These are phyloP conservation scores for Emericellopsis cladophorae DNA, from an alignment of 2,329 filamentous ascomycete species.

Conservation along the genomic window DNA sequence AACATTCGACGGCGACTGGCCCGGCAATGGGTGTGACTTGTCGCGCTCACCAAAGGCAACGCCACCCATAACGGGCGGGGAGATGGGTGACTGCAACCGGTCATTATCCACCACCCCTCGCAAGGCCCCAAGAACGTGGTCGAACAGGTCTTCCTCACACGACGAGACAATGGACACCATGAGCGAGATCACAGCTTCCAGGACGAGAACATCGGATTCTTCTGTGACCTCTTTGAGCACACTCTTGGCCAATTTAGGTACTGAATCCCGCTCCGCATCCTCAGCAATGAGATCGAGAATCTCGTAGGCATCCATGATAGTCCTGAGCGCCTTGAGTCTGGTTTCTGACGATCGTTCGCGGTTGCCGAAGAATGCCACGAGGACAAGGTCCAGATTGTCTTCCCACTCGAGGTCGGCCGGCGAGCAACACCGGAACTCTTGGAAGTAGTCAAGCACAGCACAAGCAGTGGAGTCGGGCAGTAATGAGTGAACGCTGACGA, in stretches of 20 bases:
- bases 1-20: constrained; percentile 52
- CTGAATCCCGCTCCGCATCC: constrained; percentile 42
- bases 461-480: constrained; percentile 53
- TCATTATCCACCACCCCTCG: constrained; percentile 36
- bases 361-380: constrained; percentile 53
- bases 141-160: constrained; percentile 45
- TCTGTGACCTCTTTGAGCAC: constrained; percentile 48
- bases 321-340: constrained; percentile 48
- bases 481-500: constrained; percentile 46
- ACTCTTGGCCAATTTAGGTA: constrained; percentile 45
- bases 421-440: constrained; percentile 57
- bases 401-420: constrained; percentile 61
- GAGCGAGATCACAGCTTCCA: constrained; percentile 52
- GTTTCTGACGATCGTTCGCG: constrained; percentile 46
- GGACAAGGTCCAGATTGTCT: constrained; percentile 44
- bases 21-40: constrained; percentile 7
- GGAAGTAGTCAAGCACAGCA: constrained; percentile 54
- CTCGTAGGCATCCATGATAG: constrained; percentile 46
- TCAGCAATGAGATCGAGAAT: constrained; percentile 46
- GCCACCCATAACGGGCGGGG: constrained; percentile 10
- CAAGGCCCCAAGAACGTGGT: constrained; percentile 41
- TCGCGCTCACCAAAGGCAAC: not conserved
- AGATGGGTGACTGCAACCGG: constrained; percentile 27
- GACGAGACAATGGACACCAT: constrained; percentile 51
- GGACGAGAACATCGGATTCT: constrained; percentile 52